Conservation (phyloP, 169 alveolate species). For the Cryptosporidium sp. region DNA sequence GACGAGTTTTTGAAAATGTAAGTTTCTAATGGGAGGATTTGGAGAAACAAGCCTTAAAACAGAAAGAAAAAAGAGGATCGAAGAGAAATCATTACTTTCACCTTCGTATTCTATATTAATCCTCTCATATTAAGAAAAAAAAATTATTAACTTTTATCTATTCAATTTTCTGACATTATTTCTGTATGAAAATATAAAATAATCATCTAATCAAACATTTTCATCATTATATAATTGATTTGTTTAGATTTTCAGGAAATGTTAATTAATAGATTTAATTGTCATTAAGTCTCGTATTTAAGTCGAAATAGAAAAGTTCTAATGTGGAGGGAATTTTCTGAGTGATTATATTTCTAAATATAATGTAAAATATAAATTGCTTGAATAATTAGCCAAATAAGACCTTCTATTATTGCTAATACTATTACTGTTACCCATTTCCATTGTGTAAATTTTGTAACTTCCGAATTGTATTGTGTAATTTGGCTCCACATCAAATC, state of each 20-base stretch:
- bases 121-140: not conserved
- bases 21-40: not conserved
- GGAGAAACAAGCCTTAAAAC: not conserved
- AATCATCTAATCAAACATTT: not conserved
- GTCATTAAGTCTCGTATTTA: not conserved
- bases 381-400: not conserved
- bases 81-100: no score
- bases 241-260: not conserved
- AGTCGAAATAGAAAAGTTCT: not conserved
- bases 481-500: no score
- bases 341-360: not conserved
- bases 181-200: not conserved
- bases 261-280: conserved; percentile 7
- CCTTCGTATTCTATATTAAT: not conserved
- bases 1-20: conserved; percentile 62
- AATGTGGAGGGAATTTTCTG: not conserved
- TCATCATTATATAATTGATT: not conserved
- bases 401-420: no score
- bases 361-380: not conserved
- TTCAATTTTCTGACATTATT: not conserved
- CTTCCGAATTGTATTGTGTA: not conserved
- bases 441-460: no score
- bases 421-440: not conserved
- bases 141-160: not conserved
- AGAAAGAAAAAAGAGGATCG: not conserved